Evolutionary conservation across 352 stramenopile species (phyloP), one percentile per base, ranked within the genome.

Genomic region (Plasmopara viticola): DNA sequence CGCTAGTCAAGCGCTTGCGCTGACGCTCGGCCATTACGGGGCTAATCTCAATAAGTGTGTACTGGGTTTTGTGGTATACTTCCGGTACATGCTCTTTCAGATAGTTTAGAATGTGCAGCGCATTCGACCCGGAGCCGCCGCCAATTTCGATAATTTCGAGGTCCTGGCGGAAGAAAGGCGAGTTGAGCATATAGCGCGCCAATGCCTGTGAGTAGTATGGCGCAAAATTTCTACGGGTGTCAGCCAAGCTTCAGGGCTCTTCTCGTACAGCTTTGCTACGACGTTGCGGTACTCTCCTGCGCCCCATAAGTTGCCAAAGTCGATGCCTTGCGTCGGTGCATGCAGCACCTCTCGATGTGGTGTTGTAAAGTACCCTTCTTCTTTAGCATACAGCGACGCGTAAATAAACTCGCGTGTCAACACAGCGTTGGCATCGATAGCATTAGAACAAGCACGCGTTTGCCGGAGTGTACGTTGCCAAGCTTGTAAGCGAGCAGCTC

Each of bases 41-140:
- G 45, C 82, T 95, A 60, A 96, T 95, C 64, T 96, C 87, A 14
- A 96, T 73, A 29, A 96, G 69, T 45, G 80, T 95, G 65, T 96
- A 96, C 59, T 75, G 85, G 45, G 81, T 87, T 9, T 75, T 72
- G 10, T 53, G 70, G 59, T 96, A 96, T 30, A 95, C 69, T 14
- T 83, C 67, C 0, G 84, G 86, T 15, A 76, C 85, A 14, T 83
- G 59, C 9, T 83, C 58, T 52, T 77, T 70, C 29, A 96, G 58
- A 58, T 84, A 95, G 63, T 97, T 80, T 20, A 97, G 78, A 43
- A 97, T 93, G 46, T 95, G 79, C 48, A 94, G 68, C 42, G 88
- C 88, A 44, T 96, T 96, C 29, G 84, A 95, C 55, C 88, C 86
- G 5, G 87, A 81, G 5, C 88, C 88, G 25, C 86, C 88, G 34